Evolutionary conservation across 345 rosid genomes (phyloP).

Genomic region (Boechera retrofracta): DNA sequence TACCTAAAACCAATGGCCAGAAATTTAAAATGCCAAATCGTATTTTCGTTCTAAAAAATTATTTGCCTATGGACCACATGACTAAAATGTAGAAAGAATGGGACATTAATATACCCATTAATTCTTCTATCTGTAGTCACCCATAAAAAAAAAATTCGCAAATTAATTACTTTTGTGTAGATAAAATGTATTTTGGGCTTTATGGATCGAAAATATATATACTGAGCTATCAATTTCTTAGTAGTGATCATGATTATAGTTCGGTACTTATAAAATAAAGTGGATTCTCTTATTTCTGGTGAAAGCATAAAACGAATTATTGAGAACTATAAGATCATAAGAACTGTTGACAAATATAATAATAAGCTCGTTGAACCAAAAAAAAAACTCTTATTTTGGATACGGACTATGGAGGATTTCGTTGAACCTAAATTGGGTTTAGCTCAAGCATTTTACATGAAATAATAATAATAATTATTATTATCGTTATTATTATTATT

Average conservation of each 20-base stretch:
- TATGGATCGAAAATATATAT: neutral
- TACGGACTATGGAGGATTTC: too few species aligned
- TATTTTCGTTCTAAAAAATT: neutral
- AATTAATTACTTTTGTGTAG: neutral
- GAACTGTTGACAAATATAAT: too few species aligned
- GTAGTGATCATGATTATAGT: neutral
- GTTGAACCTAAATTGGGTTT: too few species aligned
- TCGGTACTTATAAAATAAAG: neutral
- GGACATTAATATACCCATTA: neutral
- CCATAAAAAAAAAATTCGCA: too few species aligned
- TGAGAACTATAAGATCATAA: too few species aligned
- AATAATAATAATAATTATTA: too few species aligned
- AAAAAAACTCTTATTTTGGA: too few species aligned
- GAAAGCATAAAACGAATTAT: too few species aligned
- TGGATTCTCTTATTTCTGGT: too few species aligned
- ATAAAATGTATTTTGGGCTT: slow-evolving; percentile 10
- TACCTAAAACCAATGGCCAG: slow-evolving; percentile 22
- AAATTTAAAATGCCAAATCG: neutral
- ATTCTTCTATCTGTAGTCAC: neutral
- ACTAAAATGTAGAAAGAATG: neutral
- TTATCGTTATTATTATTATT: too few species aligned
- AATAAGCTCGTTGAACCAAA: too few species aligned
- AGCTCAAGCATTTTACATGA: too few species aligned
- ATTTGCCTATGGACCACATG: neutral
- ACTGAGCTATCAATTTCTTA: neutral